Evolutionary conservation across 805 yeast species (phyloP), one percentile per base, ranked within the genome.

Genomic region (Wickerhamomyces queroliae): DNA sequence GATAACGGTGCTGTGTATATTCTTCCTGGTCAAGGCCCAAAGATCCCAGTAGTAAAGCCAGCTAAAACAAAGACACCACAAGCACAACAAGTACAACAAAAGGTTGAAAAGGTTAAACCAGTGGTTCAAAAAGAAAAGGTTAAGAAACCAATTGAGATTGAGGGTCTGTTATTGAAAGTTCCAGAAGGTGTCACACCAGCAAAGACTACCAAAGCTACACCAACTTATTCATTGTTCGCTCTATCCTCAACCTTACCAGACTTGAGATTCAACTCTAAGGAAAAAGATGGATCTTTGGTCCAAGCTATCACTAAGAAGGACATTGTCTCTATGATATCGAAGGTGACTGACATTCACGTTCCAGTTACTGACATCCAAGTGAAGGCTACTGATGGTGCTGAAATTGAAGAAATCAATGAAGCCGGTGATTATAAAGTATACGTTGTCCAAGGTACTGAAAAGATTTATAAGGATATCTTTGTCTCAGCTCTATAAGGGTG

Each of bases 1-100:
- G 52, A 67, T 44, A 80, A 85, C 52, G 84, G 87, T 33, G 96
- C 96, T 3, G 72, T 76, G 16, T 89, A 87, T 53, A 69, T 87
- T 18, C 56, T 70, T 18, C 52, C 52, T 25, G 48, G 46, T 10
- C 41, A 48, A 17, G 52, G 49, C 2, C 60, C 60, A 41, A 47
- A 36, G 16, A 52, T 55, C 17, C 56, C 58, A 13, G 55, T 54
- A 15, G 57, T 51, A 9, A 30, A 7, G 7, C 33, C 33, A 18
- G n/a, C n/a, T n/a, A n/a, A 7, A 30, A 36, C 24, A 29, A 12
- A 29, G 3, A 4, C 10, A 29, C 9, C 7, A 17, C 15, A 10
- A 16, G 5, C 24, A 13, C 18, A 29, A 8, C 12, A 20, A 10
- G 5, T 18, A 10, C 21, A 17, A 19, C 10, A 16, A 3, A 23